These are phyloP conservation scores for Brassica juncea DNA, from an alignment of 345 rosid genomes.

Conservation along the genomic window DNA sequence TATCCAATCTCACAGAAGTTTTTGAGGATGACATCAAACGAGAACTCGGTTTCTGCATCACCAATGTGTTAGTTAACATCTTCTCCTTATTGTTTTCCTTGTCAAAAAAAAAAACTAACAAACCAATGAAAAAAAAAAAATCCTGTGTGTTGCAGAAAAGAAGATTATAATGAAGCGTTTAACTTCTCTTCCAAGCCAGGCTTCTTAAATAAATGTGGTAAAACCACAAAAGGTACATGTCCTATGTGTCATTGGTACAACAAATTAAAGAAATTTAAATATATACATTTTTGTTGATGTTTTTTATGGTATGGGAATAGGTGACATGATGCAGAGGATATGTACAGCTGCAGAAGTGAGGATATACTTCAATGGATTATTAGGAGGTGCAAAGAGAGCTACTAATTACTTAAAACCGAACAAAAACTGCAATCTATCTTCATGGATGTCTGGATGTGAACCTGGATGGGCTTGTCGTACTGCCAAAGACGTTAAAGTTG, in stretches of 20 bases:
- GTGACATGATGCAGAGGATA: constrained; percentile 65
- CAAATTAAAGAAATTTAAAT: not conserved
- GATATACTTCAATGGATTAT: constrained; percentile 69
- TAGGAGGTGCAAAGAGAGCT: constrained; percentile 47
- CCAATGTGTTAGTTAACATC: constrained; percentile 63
- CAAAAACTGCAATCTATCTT: constrained; percentile 81
- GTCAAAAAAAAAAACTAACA: not conserved
- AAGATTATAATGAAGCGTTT: constrained; percentile 84
- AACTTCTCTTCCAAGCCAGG: constrained; percentile 65
- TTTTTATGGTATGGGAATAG: constrained; percentile 40
- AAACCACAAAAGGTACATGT: constrained; percentile 57
- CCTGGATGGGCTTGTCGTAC: constrained; percentile 96
- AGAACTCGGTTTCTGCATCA: constrained; percentile 80
- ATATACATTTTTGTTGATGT: not conserved
- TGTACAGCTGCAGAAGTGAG: constrained; percentile 92
- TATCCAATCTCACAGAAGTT: constrained; percentile 57
- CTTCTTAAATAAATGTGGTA: constrained; percentile 64
- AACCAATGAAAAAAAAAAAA: not conserved
- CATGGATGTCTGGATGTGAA: constrained; percentile 96
- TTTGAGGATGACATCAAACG: constrained; percentile 62
- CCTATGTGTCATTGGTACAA: not conserved
- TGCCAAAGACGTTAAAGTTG: constrained; percentile 45
- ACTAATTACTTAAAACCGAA: constrained; percentile 67
- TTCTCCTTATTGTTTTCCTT: not conserved
- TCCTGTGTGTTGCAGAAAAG: constrained; percentile 52